phyloP scores from a whole-genome alignment of 2,329 filamentous ascomycete genomes.

The Beauveria caledonica region DNA sequence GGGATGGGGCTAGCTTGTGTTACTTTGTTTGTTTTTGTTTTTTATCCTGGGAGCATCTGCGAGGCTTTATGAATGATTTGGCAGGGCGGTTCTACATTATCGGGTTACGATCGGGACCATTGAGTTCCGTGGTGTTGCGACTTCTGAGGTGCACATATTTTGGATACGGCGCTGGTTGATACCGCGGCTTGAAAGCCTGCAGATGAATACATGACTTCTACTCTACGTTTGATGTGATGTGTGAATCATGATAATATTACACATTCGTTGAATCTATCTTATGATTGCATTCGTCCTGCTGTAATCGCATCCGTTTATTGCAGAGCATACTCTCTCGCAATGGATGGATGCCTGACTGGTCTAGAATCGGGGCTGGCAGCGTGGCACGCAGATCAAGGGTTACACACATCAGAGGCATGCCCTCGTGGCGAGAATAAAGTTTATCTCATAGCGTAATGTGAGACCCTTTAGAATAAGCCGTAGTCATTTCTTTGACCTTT shows the following conservation, averaged over 20 bases:
- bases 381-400: no score
- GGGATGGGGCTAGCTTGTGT: conserved; percentile 13
- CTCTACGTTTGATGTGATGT: not conserved
- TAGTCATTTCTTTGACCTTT: not conserved
- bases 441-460: no score
- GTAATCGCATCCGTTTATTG: no score
- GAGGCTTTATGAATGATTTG: conserved; percentile 11
- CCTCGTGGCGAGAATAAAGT: no score
- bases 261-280: no score
- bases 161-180: conserved; percentile 12
- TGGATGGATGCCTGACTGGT: no score
- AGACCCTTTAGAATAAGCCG: no score
- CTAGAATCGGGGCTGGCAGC: no score
- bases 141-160: conserved; percentile 6
- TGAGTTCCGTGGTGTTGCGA: conserved; percentile 12
- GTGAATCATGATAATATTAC: no score
- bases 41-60: conserved; percentile 23
- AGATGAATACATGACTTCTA: conserved; percentile 13
- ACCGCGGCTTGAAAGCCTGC: conserved; percentile 12
- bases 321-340: no score
- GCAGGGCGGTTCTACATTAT: conserved; percentile 8
- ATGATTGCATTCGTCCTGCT: no score
- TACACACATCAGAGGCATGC: no score
- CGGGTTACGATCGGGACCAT: conserved; percentile 7
- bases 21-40: conserved; percentile 21